Conservation (phyloP, 139 green algal species). For the Mesostigma viride region DNA sequence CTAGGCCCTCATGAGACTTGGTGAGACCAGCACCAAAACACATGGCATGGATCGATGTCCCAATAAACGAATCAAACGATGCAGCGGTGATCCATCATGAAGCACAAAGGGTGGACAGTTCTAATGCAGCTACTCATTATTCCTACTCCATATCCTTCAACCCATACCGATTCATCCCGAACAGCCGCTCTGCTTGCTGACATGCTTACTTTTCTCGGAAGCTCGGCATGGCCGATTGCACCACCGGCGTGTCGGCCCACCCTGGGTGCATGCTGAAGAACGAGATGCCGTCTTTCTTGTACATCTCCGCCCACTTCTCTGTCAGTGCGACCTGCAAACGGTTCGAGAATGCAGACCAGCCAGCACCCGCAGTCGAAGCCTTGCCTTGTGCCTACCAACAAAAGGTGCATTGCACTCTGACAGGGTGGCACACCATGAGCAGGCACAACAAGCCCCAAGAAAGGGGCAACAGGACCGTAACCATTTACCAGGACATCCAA, state of each 20-base stretch:
- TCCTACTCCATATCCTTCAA: background rate
- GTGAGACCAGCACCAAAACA: too few relatives aligned
- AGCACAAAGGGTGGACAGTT: background rate
- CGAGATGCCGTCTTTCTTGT: background rate
- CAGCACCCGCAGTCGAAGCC: too few relatives aligned
- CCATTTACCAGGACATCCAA: too few relatives aligned
- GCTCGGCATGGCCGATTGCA: conserved; percentile 20
- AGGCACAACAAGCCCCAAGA: too few relatives aligned
- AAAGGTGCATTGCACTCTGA: too few relatives aligned
- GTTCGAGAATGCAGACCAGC: too few relatives aligned
- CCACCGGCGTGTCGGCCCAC: conserved; percentile 25
- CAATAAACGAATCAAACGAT: background rate
- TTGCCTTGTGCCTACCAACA: too few relatives aligned
- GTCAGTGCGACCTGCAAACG: conserved; percentile 25
- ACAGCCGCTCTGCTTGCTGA: background rate
- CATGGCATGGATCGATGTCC: background rate
- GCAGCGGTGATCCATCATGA: background rate
- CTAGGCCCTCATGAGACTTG: too few relatives aligned
- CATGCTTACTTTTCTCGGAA: conserved; percentile 28
- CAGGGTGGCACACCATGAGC: too few relatives aligned
- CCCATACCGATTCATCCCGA: background rate
- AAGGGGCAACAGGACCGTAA: too few relatives aligned
- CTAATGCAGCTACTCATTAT: background rate
- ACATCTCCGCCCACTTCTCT: conserved; percentile 28
- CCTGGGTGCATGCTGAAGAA: conserved; percentile 36